Conservation (phyloP, 192 early-diverging fungal genomes). For the Geranomyces variabilis region DNA sequence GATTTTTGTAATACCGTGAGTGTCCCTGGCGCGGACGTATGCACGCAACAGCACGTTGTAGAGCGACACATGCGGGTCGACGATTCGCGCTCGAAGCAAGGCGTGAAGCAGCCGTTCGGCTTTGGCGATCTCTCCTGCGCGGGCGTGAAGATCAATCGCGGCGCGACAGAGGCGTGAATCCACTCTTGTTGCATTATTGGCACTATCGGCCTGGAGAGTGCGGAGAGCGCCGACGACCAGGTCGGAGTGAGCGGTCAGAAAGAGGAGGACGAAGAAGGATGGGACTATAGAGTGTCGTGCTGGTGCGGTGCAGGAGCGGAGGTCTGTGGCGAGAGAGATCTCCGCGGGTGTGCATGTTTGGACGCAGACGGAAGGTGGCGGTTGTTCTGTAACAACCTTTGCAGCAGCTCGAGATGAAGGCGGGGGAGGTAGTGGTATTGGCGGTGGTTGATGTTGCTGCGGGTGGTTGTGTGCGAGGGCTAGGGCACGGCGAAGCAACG, state of each 20-base stretch:
- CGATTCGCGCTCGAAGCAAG: background rate
- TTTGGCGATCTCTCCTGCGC: background rate
- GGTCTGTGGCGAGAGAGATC: no score
- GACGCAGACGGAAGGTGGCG: no score
- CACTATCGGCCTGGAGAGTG: background rate
- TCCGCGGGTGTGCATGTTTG: no score
- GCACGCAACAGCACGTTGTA: background rate
- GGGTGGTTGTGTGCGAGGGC: no score
- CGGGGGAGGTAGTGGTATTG: no score
- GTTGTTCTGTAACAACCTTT: no score
- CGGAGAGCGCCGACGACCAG: background rate
- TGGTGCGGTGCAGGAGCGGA: background rate
- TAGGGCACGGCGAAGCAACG: no score
- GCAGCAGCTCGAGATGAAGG: no score
- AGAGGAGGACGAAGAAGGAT: background rate
- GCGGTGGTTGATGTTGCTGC: no score
- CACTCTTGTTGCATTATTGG: background rate
- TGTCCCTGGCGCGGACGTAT: background rate
- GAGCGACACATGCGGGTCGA: background rate
- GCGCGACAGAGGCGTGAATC: background rate
- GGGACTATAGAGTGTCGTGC: background rate
- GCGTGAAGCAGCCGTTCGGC: background rate
- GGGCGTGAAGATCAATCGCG: background rate
- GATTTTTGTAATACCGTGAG: background rate
- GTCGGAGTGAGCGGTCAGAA: slow-evolving; percentile 4